These are phyloP conservation scores for Trichoderma lentiforme DNA, from an alignment of 2,329 filamentous ascomycete genomes.

Conservation along the genomic window DNA sequence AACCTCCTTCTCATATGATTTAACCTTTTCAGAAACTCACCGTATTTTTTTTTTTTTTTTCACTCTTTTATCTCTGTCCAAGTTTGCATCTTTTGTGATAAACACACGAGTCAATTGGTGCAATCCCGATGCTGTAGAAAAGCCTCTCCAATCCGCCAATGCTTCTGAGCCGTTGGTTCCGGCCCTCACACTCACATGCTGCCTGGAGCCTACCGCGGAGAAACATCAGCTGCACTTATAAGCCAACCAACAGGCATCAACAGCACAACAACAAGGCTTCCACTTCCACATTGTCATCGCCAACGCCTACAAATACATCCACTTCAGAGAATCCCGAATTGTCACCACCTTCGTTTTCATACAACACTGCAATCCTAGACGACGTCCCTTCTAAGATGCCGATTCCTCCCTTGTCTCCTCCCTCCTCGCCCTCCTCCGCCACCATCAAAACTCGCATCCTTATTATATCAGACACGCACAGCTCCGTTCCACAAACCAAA, in stretches of 20 bases:
- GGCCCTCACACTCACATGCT: neutral
- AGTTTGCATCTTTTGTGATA: neutral
- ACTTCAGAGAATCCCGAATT: neutral
- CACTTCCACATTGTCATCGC: neutral
- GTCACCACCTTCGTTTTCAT: neutral
- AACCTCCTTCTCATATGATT: neutral
- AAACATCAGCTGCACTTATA: neutral
- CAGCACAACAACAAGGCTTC: neutral
- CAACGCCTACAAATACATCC: neutral
- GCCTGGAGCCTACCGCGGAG: neutral
- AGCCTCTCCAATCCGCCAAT: neutral
- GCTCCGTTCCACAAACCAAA: conserved; percentile 22
- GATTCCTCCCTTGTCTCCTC: neutral
- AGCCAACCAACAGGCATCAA: neutral
- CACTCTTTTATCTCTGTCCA: neutral
- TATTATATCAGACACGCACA: conserved; percentile 41
- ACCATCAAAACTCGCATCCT: conserved; percentile 37
- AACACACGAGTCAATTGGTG: neutral
- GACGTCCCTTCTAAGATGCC: neutral
- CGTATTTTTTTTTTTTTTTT: neutral
- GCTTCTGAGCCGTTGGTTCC: neutral
- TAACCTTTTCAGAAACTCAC: neutral
- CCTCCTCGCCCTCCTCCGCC: neutral
- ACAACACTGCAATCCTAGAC: neutral
- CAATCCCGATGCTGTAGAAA: neutral